Conservation (phyloP, 2,329 filamentous ascomycete species). For the Lasiodiplodia citricola region DNA sequence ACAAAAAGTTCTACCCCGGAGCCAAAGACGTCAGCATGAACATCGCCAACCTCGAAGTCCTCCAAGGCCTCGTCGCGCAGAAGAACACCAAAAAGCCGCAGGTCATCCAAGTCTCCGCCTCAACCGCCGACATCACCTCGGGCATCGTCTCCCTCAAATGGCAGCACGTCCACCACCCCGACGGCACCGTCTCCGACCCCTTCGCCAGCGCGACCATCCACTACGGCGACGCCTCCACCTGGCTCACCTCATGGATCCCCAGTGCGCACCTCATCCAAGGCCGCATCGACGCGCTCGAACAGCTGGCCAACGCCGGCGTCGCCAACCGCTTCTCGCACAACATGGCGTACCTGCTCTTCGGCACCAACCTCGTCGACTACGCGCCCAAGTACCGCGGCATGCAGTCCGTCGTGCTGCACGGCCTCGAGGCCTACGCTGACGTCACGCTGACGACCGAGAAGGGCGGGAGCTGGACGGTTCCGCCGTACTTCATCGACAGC, state of each 20-base stretch:
- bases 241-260: background rate
- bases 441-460: background rate
- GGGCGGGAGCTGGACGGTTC: constrained; percentile 23
- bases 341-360: constrained; percentile 47
- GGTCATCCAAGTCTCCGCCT: background rate
- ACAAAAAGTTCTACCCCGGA: constrained; percentile 23
- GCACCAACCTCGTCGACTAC: constrained; percentile 41
- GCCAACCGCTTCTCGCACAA: constrained; percentile 38
- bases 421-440: constrained; percentile 42
- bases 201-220: constrained; percentile 33
- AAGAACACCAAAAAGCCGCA: background rate
- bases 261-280: constrained; percentile 38
- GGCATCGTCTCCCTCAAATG: constrained; percentile 42
- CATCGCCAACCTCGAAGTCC: constrained; percentile 47
- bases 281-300: constrained; percentile 34
- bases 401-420: constrained; percentile 44
- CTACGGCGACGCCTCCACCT: background rate
- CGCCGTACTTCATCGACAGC: constrained; percentile 36
- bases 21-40: constrained; percentile 40
- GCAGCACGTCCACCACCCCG: constrained; percentile 38
- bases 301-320: constrained; percentile 26
- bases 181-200: constrained; percentile 44
- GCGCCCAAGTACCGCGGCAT: constrained; percentile 42
- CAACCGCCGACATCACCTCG: constrained; percentile 30
- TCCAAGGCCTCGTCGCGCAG: background rate